phyloP scores from a whole-genome alignment of 495 filamentous ascomycete genomes.

The Melanomma pulvis-pyrius region DNA sequence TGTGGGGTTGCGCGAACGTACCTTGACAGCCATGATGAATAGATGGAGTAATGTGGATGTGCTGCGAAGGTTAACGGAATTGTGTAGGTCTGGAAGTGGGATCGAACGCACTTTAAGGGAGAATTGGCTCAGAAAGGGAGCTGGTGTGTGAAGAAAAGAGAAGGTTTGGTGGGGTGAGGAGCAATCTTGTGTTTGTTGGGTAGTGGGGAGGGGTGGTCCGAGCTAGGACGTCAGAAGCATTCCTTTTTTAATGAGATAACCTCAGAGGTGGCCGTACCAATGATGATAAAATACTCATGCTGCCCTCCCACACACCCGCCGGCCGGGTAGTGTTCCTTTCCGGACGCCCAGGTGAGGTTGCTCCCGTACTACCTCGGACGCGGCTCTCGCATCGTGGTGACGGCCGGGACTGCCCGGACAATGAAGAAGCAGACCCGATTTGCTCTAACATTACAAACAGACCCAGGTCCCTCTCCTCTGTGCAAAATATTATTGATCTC shows the following conservation, averaged over 20 bases:
- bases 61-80: constrained; percentile 6
- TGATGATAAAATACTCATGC: constrained; percentile 12
- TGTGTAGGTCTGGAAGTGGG: not conserved
- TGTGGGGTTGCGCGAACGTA: constrained; percentile 23
- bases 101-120: not conserved
- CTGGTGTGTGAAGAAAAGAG: not conserved
- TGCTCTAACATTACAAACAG: constrained; percentile 7
- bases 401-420: constrained; percentile 19
- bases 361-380: constrained; percentile 24
- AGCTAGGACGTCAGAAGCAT: constrained; percentile 2
- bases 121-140: not conserved
- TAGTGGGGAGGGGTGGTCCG: constrained; percentile 4
- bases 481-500: not conserved
- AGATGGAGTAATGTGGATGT: not conserved
- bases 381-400: not conserved
- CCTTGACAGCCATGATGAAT: constrained; percentile 48
- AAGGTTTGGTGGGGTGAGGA: constrained; percentile 16
- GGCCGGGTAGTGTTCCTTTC: constrained; percentile 11
- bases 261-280: not conserved
- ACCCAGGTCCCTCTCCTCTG: not conserved
- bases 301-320: constrained; percentile 15
- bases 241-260: not conserved
- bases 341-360: not conserved
- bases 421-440: not conserved
- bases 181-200: constrained; percentile 6